These are phyloP conservation scores for Bipolaris victoriae DNA, from an alignment of 2,329 filamentous ascomycete species.

Conservation along the genomic window DNA sequence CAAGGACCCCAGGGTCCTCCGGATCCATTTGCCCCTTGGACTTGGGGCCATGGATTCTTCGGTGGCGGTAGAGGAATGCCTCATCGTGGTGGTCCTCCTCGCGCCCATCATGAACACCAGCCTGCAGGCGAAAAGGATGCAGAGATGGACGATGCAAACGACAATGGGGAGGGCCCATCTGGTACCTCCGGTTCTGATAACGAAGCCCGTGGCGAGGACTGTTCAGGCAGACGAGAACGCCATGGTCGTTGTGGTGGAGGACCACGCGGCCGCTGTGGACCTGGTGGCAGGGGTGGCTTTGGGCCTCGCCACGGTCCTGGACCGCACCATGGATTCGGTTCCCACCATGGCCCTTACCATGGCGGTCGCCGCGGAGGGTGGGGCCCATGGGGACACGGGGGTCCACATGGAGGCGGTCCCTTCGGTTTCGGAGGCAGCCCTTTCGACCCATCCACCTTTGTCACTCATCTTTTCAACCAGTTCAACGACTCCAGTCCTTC, in stretches of 20 bases:
- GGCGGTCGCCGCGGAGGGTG: slow-evolving; percentile 30
- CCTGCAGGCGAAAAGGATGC: slow-evolving; percentile 16
- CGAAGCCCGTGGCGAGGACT: slow-evolving; percentile 21
- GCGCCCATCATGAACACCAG: slow-evolving; percentile 28
- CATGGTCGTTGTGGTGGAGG: slow-evolving; percentile 29
- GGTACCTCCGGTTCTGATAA: slow-evolving; percentile 35
- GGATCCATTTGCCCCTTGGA: slow-evolving; percentile 40
- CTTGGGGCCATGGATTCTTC: slow-evolving; percentile 43
- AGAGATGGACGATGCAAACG: slow-evolving; percentile 26
- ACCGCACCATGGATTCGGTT: slow-evolving; percentile 13
- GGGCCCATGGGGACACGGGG: slow-evolving; percentile 33
- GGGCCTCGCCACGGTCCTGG: slow-evolving; percentile 23
- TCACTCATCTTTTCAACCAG: slow-evolving; percentile 40
- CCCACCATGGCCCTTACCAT: slow-evolving; percentile 23
- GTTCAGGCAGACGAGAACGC: slow-evolving; percentile 20
- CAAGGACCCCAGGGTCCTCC: slow-evolving; percentile 23
- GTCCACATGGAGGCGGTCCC: slow-evolving; percentile 21
- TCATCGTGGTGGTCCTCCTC: slow-evolving; percentile 40
- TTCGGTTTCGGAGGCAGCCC: slow-evolving; percentile 17
- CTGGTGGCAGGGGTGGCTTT: slow-evolving; percentile 28
- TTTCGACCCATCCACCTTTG: slow-evolving; percentile 38
- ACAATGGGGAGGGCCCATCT: slow-evolving; percentile 42
- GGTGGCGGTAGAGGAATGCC: slow-evolving; percentile 34
- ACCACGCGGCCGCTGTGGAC: slow-evolving; percentile 31
- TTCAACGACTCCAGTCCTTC: slow-evolving; percentile 37